Evolutionary conservation across 176 grass and related monocot genomes (phyloP), one percentile per base, ranked within the genome.

Genomic region (Aegilops umbellulata): DNA sequence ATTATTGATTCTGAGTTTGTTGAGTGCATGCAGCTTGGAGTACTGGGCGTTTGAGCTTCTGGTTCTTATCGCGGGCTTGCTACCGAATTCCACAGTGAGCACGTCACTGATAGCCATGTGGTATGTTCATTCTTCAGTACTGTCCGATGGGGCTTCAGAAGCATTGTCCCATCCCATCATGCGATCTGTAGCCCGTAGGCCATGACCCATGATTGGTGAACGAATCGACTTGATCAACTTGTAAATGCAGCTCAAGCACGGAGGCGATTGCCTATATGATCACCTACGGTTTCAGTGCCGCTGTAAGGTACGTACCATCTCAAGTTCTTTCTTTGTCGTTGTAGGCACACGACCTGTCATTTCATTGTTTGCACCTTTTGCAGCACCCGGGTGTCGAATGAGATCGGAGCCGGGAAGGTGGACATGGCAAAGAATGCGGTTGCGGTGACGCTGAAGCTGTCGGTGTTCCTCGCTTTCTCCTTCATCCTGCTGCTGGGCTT

Each of bases 31-130:
- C 83, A 98, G 93, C 83, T 89, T 98, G 47, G 95, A 98, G 84
- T 94, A 88, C 29, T 98, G 95, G 89, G 95, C 95, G 53, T 95
- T 95, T 34, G 95, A 98, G 62, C 90, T 98, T 31, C 69, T 98
- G 81, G 93, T 98, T 55, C 57, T 98, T 24, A 79, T 98, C 22
- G 95, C 93, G 17, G 95, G 95, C 19, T 26, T 98, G 76, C 86
- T 95, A 19, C 95, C 93, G 13, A 89, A 95, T 64, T 95, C 95
- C 19, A 94, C 89, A 9, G 72, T 94, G 69, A 98, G 88, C 86
- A 98, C 95, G 34, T 98, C 93, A 65, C 42, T 98, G 82, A 86
- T 98, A 49, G 93, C 93, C 73, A 98, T 98, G 91, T 98, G 95
- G 95, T 98, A 92, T 2, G 86, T 85, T 26, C 17, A 46, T 20